Conservation (phyloP, 257 asterid genomes). For the Paraleonurus japonicus region DNA sequence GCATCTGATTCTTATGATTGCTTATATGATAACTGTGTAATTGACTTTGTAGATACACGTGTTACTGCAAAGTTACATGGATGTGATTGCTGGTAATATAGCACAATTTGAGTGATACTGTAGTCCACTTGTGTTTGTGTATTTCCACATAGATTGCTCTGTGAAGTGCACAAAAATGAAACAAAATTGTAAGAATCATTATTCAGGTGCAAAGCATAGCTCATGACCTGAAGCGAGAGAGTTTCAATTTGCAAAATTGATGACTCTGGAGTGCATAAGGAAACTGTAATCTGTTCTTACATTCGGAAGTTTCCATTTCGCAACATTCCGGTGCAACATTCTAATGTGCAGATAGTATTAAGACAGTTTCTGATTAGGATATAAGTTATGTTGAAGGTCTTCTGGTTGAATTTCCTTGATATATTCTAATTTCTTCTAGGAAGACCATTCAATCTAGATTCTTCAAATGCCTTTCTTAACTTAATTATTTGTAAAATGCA, state of each 20-base stretch:
- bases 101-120: not conserved
- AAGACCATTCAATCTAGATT: conserved; percentile 10
- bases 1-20: not conserved
- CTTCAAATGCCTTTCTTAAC: not conserved
- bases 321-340: no score
- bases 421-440: not conserved
- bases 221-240: conserved; percentile 8
- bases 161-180: not conserved
- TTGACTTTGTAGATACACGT: conserved; percentile 5
- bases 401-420: conserved; percentile 4
- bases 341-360: not conserved
- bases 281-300: conserved; percentile 10
- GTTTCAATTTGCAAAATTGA: conserved; percentile 1
- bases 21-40: not conserved
- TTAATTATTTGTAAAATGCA: conserved; percentile 8
- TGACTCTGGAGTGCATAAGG: conserved; percentile 1
- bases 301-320: conserved; percentile 7
- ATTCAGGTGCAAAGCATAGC: not conserved
- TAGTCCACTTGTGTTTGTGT: not conserved
- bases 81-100: conserved; percentile 13
- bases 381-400: conserved; percentile 7
- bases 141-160: not conserved
- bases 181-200: not conserved
- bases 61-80: not conserved
- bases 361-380: conserved; percentile 3